These are phyloP conservation scores for Neurospora sp. DNA, from an alignment of 495 filamentous ascomycete species.

Conservation along the genomic window DNA sequence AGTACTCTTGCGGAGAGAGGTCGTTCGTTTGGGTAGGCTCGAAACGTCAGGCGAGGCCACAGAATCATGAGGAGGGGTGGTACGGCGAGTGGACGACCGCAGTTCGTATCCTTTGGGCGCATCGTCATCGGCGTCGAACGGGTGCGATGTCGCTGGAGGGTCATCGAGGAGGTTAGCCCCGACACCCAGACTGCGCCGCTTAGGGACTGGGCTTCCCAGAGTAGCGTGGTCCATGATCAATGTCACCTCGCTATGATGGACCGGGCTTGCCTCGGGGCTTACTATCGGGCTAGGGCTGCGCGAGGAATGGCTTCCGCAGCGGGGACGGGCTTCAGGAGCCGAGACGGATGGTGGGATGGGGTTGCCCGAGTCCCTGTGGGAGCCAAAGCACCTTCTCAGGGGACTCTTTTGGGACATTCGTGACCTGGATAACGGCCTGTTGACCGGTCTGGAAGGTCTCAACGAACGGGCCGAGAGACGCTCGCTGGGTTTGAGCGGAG, in stretches of 20 bases:
- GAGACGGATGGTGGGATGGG: constrained; percentile 36
- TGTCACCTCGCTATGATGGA: constrained; percentile 84
- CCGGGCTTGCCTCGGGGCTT: constrained; percentile 39
- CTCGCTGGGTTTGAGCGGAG: constrained; percentile 33
- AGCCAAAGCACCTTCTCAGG: constrained; percentile 60
- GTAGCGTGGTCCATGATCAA: constrained; percentile 74
- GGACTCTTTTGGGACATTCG: constrained; percentile 66
- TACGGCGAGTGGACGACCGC: constrained; percentile 16
- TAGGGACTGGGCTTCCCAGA: constrained; percentile 75
- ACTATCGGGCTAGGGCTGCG: neutral
- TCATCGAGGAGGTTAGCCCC: constrained; percentile 65
- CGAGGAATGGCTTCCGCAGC: neutral
- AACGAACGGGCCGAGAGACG: constrained; percentile 45
- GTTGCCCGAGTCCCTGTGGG: constrained; percentile 64
- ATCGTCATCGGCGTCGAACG: constrained; percentile 36
- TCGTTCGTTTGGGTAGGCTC: constrained; percentile 42
- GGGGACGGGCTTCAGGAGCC: constrained; percentile 20
- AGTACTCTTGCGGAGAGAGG: constrained; percentile 75
- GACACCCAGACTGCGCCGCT: constrained; percentile 62
- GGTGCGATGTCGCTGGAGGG: constrained; percentile 23
- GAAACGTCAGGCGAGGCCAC: neutral
- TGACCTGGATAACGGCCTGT: constrained; percentile 35
- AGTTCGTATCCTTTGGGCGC: constrained; percentile 33
- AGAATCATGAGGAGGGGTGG: constrained; percentile 17
- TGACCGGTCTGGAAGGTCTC: constrained; percentile 29